Conservation (phyloP, 257 asterid genomes). For the Avicennia marina region DNA sequence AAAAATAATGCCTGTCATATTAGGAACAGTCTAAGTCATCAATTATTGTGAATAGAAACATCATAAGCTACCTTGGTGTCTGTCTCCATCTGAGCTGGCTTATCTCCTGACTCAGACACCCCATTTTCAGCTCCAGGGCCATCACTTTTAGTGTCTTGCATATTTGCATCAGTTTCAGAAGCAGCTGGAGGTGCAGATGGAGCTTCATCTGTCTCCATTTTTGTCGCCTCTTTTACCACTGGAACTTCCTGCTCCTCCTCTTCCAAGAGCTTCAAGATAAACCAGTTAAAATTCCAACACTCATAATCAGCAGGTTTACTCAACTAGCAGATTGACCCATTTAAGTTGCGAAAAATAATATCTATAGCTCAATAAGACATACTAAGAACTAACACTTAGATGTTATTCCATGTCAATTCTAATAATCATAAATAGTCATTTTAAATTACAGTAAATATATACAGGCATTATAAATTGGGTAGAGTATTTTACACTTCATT, state of each 20-base stretch:
- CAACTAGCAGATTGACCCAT: too few relatives aligned
- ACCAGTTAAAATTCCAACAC: constrained; percentile 38
- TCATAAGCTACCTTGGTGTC: constrained; percentile 79
- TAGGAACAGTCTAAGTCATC: background rate
- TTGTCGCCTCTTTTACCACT: constrained; percentile 49
- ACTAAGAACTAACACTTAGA: too few relatives aligned
- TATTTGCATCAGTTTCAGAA: constrained; percentile 47
- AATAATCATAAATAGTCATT: too few relatives aligned
- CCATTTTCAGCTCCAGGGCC: constrained; percentile 68
- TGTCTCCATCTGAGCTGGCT: constrained; percentile 67
- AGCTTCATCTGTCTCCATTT: constrained; percentile 74
- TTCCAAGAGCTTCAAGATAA: constrained; percentile 61
- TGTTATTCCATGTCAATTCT: too few relatives aligned
- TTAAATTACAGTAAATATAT: too few relatives aligned
- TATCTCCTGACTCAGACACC: constrained; percentile 54
- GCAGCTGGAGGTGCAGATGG: constrained; percentile 37
- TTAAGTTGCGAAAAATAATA: too few relatives aligned
- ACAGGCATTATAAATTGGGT: too few relatives aligned
- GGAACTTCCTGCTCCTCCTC: constrained; percentile 84
- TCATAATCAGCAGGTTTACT: too few relatives aligned
- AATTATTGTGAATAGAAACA: background rate
- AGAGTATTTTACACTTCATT: too few relatives aligned
- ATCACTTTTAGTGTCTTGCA: constrained; percentile 62
- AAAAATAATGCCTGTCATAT: background rate
- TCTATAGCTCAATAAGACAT: too few relatives aligned